A percentile compares a stretch with the other conserved stretches of the same genome.
Evolutionary conservation across 306 rosid species (phyloP).

Genomic region (Delonix regia): DNA sequence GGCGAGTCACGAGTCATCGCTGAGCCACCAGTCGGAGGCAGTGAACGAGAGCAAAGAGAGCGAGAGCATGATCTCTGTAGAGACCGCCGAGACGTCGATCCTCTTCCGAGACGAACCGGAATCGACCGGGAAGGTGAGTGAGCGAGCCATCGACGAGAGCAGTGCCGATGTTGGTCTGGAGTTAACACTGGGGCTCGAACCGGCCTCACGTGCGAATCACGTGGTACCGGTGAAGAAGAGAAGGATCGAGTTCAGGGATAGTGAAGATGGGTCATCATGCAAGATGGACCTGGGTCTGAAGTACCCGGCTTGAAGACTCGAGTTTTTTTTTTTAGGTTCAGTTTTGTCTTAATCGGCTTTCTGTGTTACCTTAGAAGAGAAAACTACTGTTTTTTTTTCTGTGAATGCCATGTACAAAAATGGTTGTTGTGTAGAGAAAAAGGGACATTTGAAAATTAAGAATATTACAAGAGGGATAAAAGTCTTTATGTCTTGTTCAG

Average conservation of each 20-base stretch:
- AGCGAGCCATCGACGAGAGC: slow-evolving; percentile 29
- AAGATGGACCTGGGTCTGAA: slow-evolving; percentile 57
- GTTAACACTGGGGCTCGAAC: slow-evolving; percentile 75
- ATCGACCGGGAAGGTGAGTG: slow-evolving; percentile 21
- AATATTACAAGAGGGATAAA: not conserved
- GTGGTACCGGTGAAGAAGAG: slow-evolving; percentile 87
- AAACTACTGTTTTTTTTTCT: slow-evolving; percentile 3
- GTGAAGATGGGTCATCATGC: slow-evolving; percentile 28
- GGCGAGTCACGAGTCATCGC: slow-evolving; percentile 82
- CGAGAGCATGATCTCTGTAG: slow-evolving; percentile 81
- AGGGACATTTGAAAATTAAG: slow-evolving; percentile 7
- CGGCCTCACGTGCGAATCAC: slow-evolving; percentile 52
- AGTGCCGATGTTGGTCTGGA: slow-evolving; percentile 58
- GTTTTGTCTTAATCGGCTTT: slow-evolving; percentile 48
- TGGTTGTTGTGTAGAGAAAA: slow-evolving; percentile 29
- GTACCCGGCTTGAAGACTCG: slow-evolving; percentile 42
- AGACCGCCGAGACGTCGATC: slow-evolving; percentile 57
- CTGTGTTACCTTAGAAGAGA: slow-evolving; percentile 28
- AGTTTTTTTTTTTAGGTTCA: slow-evolving; percentile 22
- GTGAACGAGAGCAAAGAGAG: slow-evolving; percentile 67
- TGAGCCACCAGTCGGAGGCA: slow-evolving; percentile 86
- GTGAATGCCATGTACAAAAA: slow-evolving; percentile 42
- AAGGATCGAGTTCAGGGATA: slow-evolving; percentile 44
- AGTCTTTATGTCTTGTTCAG: not conserved
- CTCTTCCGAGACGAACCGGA: slow-evolving; percentile 63